Base-by-base conservation (phyloP, 345 rosid species). In the Populus nigra region DNA sequence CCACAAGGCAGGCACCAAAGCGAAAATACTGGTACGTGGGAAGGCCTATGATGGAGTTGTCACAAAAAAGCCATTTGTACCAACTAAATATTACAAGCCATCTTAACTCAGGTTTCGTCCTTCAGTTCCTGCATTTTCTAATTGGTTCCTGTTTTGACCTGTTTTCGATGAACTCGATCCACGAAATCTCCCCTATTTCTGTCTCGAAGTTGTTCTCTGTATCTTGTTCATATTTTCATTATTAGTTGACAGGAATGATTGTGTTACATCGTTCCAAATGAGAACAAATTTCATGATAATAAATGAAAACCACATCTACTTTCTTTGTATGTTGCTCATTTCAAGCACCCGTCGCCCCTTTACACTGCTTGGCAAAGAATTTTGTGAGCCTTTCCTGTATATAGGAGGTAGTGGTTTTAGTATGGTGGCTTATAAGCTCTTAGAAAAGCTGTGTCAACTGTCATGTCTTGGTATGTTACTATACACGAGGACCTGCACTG, bases 41-140 rank as follows among this genome's bases (percentile, higher is more conserved):
- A 96, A 96, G 85, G 87, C 88, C 50, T 89, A 94, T 23, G 98
- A 96, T 77, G 98, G 96, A 3, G 83, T 78, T 49, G 88, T 92
- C 84, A 90, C 97, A 1, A 91, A 91, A 87, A 90, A 90, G 97
- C 97, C 96, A 7, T 93, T 91, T 61, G 97, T 91, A 17, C 91
- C 96, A 7, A 86, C 96, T 57, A 91, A 89, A 78, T 93, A 91
- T 76, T 91, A 93, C 97, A 94, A 91, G 90, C 94, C 94, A 55
- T 69, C 97, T 65, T 91, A 84, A 72, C 72, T 73, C 74, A 31
- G 68, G 71, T 77, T 49, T 45, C 68, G 73, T 65, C 23, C 81
- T 73, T 65, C 75, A 62, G 62, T 59, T 1, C 36, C n/a, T 18
- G 39, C 22, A 74, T 49, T 70, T 74, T 50, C 75, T 70, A 47